Base-by-base conservation (phyloP, 352 stramenopile genomes). In the Pythium pyrilobum region DNA sequence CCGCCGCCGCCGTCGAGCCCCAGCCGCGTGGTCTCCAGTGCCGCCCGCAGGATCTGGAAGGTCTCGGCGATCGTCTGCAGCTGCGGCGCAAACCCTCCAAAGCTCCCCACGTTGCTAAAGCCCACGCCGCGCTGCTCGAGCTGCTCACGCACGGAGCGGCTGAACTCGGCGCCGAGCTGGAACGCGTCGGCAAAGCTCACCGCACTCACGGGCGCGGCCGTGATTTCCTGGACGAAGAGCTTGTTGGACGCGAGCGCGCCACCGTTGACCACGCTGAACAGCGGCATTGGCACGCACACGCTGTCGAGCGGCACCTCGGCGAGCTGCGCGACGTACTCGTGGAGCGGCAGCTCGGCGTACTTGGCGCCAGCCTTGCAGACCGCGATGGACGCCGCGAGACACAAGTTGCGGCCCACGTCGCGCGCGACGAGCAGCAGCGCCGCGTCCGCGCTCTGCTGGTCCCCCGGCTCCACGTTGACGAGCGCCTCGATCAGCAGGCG, bases 191-290 rank as follows among this genome's bases (percentile, higher is more conserved):
- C 62, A 40, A 88, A 89, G 32, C 49, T 88, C 21, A 42, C 60
- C 2, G 76, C 77, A 33, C 75, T 85, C 6, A 69, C 67, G 0
- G 81, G 81, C 0, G 52, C 54, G 32, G 89, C 47, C 15, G 88
- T 56, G 11, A 92, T 69, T 29, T 92, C 81, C 33, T 87, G 75
- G 3, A 71, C 63, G 42, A 75, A 85, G 4, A 92, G 69, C 43
- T 87, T 85, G 64, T 77, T 89, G 25, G 80, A 84, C 36, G 67
- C 76, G 49, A 77, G 72, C 23, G 54, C 66, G 21, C 74, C 78
- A n/a, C 65, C 77, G 39, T 92, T 89, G 31, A 88, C 50, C 20
- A 92, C 46, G 33, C 77, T 89, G 16, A 92, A 85, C 4, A 86
- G 63, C 23, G 81, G 81, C 74, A 92, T 87, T 4, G 81, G 79